Percentiles rank a stretch among this genome's conserved stretches.
These are phyloP conservation scores for Puccinia horiana DNA, from an alignment of 1,284 basidiomycete genomes.

Conservation along the genomic window DNA sequence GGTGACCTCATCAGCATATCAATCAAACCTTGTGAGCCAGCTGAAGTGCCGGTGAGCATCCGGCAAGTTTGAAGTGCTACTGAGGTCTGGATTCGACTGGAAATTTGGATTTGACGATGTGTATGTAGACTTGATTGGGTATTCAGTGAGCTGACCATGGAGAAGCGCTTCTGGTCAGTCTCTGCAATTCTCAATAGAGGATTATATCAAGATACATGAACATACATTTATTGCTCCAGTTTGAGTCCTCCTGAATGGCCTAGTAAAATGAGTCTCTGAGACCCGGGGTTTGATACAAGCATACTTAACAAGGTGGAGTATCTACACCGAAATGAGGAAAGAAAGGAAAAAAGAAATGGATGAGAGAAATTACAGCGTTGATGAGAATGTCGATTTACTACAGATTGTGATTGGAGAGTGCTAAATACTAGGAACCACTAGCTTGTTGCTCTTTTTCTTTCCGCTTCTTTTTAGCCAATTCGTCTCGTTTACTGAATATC, in stretches of 20 bases:
- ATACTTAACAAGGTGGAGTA: neutral
- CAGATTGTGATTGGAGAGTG: neutral
- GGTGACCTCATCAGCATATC: too few species aligned
- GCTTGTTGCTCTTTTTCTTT: slow-evolving; percentile 47
- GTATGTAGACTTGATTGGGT: too few species aligned
- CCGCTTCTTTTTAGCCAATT: slow-evolving; percentile 41
- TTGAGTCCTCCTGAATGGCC: neutral
- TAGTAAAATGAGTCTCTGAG: neutral
- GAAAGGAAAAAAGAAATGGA: neutral
- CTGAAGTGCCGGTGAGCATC: too few species aligned
- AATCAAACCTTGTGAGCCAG: too few species aligned
- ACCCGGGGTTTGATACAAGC: neutral
- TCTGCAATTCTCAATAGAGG: too few species aligned
- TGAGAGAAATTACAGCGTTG: neutral
- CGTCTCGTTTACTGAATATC: slow-evolving; percentile 49
- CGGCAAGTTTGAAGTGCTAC: too few species aligned
- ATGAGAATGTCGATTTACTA: neutral
- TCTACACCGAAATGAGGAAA: neutral
- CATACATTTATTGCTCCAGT: too few species aligned
- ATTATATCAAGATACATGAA: too few species aligned
- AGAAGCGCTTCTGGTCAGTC: too few species aligned
- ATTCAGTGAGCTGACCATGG: too few species aligned
- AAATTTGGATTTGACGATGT: too few species aligned
- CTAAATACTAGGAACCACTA: slow-evolving; percentile 4
- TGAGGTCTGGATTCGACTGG: too few species aligned